phyloP scores from a whole-genome alignment of 805 yeast species.

The Allodekkera sacchari region DNA sequence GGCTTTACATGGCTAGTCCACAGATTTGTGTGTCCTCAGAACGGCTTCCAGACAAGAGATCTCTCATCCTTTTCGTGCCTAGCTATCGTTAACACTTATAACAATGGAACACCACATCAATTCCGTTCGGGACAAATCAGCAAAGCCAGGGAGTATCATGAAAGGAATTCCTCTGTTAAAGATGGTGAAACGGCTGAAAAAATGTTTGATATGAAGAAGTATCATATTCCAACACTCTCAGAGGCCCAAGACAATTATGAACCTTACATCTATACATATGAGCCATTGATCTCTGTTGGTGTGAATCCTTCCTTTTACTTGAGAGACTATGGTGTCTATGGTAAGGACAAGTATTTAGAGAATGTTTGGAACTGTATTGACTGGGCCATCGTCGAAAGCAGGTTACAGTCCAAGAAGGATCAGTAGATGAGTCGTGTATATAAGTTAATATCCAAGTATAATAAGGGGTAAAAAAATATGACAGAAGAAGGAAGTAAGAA shows the following conservation, averaged over 20 bases:
- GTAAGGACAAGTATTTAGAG: conserved; percentile 62
- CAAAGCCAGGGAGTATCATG: conserved; percentile 27
- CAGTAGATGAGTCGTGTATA: no score
- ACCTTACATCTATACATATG: conserved; percentile 29
- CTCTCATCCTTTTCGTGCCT: conserved; percentile 28
- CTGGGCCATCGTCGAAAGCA: conserved; percentile 66
- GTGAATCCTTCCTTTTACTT: conserved; percentile 64
- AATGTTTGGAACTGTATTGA: conserved; percentile 72
- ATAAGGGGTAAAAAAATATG: no score
- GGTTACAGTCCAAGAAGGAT: conserved; percentile 23
- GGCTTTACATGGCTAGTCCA: conserved; percentile 91
- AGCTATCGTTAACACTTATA: conserved; percentile 74
- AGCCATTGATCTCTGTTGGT: conserved; percentile 65
- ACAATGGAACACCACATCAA: conserved; percentile 77
- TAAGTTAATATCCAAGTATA: no score
- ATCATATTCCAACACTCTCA: conserved; percentile 25
- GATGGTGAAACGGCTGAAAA: conserved; percentile 7
- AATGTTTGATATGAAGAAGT: conserved; percentile 8
- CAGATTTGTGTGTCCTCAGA: conserved; percentile 26
- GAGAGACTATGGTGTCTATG: conserved; percentile 71
- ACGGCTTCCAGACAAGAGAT: conserved; percentile 15
- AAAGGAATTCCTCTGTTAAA: conserved; percentile 15
- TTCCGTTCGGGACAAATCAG: conserved; percentile 43
- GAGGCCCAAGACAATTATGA: conserved; percentile 35
- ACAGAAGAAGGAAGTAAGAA: no score